Conservation (phyloP, 305 asterid species). For the Solanum hybrid region DNA sequence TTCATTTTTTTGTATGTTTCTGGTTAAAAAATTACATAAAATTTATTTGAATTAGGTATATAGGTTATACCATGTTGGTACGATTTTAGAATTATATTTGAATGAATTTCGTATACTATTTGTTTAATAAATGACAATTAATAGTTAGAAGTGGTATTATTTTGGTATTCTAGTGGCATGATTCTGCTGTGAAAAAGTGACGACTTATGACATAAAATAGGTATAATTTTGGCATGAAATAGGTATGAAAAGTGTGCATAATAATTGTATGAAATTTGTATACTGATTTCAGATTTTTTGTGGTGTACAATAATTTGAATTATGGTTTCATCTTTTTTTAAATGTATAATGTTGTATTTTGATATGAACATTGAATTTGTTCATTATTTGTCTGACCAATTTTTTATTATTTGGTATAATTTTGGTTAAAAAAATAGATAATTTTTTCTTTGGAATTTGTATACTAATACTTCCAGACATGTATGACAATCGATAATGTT, state of each 20-base stretch:
- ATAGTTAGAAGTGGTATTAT: not conserved
- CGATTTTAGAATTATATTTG: not conserved
- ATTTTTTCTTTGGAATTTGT: not conserved
- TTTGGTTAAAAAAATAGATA: too few species aligned
- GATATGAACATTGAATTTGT: not conserved
- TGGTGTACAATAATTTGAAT: not conserved
- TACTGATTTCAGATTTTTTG: not conserved
- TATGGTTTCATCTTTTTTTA: accelerated
- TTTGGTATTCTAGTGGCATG: not conserved
- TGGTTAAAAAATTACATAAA: not conserved
- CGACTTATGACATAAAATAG: not conserved
- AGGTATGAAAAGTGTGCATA: not conserved
- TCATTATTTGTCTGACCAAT: not conserved
- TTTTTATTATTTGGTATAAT: not conserved
- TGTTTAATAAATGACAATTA: too few species aligned
- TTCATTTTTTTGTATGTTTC: not conserved
- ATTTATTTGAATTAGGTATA: too few species aligned
- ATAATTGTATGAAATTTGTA: not conserved
- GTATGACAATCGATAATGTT: too few species aligned
- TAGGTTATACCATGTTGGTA: not conserved
- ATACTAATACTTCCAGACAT: not conserved
- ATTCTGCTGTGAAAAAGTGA: not conserved
- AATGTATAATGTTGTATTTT: too few species aligned
- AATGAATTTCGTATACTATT: not conserved
- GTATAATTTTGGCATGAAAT: too few species aligned